phyloP scores from a whole-genome alignment of 1,139 yeast genomes.

The Pichia inconspicua region DNA sequence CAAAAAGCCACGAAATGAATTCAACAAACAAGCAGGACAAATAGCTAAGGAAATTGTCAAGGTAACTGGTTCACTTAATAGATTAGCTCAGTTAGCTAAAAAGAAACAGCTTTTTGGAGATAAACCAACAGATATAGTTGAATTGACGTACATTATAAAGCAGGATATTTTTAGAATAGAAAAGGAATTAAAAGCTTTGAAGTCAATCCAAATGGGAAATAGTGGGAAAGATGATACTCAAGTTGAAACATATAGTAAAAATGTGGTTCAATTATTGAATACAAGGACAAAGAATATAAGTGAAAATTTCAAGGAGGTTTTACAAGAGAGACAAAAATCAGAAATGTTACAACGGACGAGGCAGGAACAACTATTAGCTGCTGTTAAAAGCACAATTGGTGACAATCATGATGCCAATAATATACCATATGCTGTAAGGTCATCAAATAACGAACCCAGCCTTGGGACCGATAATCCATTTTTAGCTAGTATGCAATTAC shows the following conservation, averaged over 20 bases:
- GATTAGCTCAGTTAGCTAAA: conserved; percentile 74
- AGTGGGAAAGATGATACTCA: conserved; percentile 40
- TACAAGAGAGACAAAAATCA: conserved; percentile 78
- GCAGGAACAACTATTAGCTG: conserved; percentile 66
- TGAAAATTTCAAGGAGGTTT: conserved; percentile 81
- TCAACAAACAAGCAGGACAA: conserved; percentile 69
- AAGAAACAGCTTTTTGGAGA: conserved; percentile 92
- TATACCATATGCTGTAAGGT: conserved; percentile 26
- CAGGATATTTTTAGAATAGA: conserved; percentile 88
- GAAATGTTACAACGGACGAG: conserved; percentile 77
- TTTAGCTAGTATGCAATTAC: conserved; percentile 21
- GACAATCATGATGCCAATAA: conserved; percentile 5
- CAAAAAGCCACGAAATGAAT: conserved; percentile 44
- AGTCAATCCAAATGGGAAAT: conserved; percentile 36
- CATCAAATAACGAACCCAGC: conserved; percentile 1
- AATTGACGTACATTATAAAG: conserved; percentile 84
- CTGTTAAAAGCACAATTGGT: conserved; percentile 15
- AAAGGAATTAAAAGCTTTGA: conserved; percentile 62
- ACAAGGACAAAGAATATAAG: conserved; percentile 87
- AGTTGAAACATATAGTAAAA: conserved; percentile 65
- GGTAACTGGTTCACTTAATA: conserved; percentile 76
- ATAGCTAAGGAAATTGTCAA: conserved; percentile 86
- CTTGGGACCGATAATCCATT: conserved; percentile 31
- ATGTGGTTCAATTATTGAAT: conserved; percentile 78
- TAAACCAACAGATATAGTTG: conserved; percentile 88